Base-by-base conservation (phyloP, 2,329 filamentous ascomycete genomes). In the Juglanconis juglandina region DNA sequence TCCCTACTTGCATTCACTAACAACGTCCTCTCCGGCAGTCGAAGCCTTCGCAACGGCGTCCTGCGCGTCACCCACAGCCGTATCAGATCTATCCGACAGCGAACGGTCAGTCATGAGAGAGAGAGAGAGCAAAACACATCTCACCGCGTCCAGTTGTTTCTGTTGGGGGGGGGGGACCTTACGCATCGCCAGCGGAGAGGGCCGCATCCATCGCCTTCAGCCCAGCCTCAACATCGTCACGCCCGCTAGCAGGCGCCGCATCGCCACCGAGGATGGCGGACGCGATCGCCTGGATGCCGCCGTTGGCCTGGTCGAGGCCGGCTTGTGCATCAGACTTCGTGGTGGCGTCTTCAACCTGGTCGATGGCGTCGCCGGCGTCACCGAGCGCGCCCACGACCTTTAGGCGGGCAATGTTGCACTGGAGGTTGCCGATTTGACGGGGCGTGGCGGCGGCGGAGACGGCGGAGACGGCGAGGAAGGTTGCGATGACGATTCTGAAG, bases 291-390 rank as follows among this genome's bases (percentile, higher is more conserved):
- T 33, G n/a, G 32, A 58, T 53, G 6, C 56, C 56, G 33, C 34
- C 49, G 17, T 58, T 58, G 30, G 56, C 56, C 49, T 58, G 56
- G 32, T 58, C 56, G 39, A 58, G n/a, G 7, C 56, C 56, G 0
- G 48, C 49, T 39, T 58, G 56, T 35, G 56, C 56, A 11, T 48
- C 56, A 4, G 32, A 2, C 4, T 58, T 48, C 48, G 39, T 35
- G 7, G 32, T 32, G 3, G 56, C 1, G 41, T 58, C 56, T 37
- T 46, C 33, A 7, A 58, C 53, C 17, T 58, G 6, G 2, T 6
- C 10, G 48, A 58, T 58, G 39, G 56, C 39, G 5, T 52, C 48
- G n/a, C 35, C 42, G 7, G 49, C 32, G 11, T 52, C 48, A 4
- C 56, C 56, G 17, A 58, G 41, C 30, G 56, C 56, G 8, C 48